Percentiles rank a stretch among this genome's conserved stretches.
Conservation (phyloP, 148 eudicot genomes). For the Silene uniflora region DNA sequence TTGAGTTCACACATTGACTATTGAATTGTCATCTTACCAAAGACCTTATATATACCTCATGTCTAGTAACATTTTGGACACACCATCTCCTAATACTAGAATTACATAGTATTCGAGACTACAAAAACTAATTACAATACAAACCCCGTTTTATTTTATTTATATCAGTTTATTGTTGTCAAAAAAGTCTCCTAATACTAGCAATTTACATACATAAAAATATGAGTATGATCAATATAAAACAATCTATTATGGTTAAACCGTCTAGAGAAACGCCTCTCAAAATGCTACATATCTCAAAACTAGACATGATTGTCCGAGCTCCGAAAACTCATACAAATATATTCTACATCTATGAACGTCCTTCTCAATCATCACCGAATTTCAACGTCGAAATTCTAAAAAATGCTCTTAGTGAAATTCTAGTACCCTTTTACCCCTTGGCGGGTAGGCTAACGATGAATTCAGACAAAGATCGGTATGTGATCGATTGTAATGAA, state of each 20-base stretch:
- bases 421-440: conserved; percentile 16
- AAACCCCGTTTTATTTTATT: too few relatives aligned
- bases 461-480: not conserved
- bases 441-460: conserved; percentile 12
- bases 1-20: too few relatives aligned
- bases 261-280: conserved; percentile 2
- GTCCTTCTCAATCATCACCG: not conserved
- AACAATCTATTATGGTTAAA: conserved; percentile 5
- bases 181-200: too few relatives aligned
- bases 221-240: not conserved
- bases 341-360: conserved; percentile 9
- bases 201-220: not conserved
- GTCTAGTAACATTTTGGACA: not conserved
- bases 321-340: conserved; percentile 4
- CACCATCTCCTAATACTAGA: not conserved
- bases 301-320: conserved; percentile 10
- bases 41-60: not conserved
- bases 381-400: conserved; percentile 5
- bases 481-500: conserved; percentile 8
- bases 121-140: too few relatives aligned
- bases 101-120: too few relatives aligned
- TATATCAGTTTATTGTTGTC: too few relatives aligned
- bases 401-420: conserved; percentile 17
- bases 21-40: too few relatives aligned
- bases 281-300: not conserved